Base-by-base conservation (phyloP, 129 eudicot species). In the Flaveria robusta region DNA sequence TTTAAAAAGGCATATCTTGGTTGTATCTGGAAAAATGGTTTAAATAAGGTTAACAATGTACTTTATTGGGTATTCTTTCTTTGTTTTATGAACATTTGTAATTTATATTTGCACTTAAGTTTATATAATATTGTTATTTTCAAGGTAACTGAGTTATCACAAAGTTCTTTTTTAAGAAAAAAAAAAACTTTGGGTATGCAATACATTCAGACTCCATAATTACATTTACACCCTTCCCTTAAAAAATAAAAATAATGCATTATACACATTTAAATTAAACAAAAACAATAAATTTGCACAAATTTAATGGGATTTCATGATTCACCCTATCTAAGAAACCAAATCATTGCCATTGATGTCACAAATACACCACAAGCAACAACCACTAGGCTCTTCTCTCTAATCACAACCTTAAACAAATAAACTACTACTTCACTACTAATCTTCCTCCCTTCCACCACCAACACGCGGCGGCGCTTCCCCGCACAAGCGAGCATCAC, bases 401-500 rank as follows among this genome's bases (percentile, higher is more conserved):
- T 82, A 18, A 86, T 27, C 59, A 86, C 81, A 78, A 88, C 90
- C 69, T 77, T 66, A 19, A 83, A 71, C 77, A 86, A 67, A 74
- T 84, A 59, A 86, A 83, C 72, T 27, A 85, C 81, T 39, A 92
- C 90, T 50, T 90, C 93, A 18, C 87, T 56, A 3, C 92, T 85
- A 22, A 92, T 89, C 89, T 88, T 85, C 78, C 88, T 83, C 23
- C 96, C 90, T 77, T 92, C 85, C 46, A 45, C 60, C 14, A 70
- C 98, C 79, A 92, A 77, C 19, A 92, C 86, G 5, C 91, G 83
- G 18, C 96, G 91, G 0, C 94, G 85, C 70, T 92, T 92, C 68
- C 98, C 98, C 1, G 90, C 77, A 45, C 83, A 92, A 10, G 90
- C 92, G 27, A 92, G 72, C 76, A 90, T 85, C 74, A 92, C 96